Evolutionary conservation across 805 yeast species (phyloP).

Genomic region (Pichia eremophila): DNA sequence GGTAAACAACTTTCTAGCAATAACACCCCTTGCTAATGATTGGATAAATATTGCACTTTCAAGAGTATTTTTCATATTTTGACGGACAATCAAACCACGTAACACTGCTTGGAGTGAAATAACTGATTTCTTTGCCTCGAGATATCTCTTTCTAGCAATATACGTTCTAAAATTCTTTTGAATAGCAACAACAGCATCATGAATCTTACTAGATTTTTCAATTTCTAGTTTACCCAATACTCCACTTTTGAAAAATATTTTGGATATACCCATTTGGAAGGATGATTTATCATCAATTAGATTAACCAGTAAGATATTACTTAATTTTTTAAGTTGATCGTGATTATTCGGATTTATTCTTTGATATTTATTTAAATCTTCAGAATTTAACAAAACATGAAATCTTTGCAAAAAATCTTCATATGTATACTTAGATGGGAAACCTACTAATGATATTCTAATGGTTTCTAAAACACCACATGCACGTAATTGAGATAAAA

Average conservation of each 20-base stretch:
- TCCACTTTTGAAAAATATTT: conserved; percentile 93
- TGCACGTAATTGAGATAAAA: conserved; percentile 86
- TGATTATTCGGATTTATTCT: conserved; percentile 38
- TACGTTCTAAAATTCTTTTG: conserved; percentile 72
- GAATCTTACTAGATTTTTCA: conserved; percentile 66
- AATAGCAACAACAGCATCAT: conserved; percentile 69
- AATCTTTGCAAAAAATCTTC: conserved; percentile 86
- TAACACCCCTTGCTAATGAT: conserved; percentile 4
- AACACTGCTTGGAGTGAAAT: conserved; percentile 48
- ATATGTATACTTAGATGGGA: conserved; percentile 94
- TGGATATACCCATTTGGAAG: conserved; percentile 85
- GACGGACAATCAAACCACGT: conserved; percentile 54
- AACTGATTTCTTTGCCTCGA: conserved; percentile 44
- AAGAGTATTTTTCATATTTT: conserved; percentile 37
- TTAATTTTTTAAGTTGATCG: conserved; percentile 52
- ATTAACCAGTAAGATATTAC: conserved; percentile 53
- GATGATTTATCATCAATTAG: conserved; percentile 56
- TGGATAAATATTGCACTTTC: conserved; percentile 63
- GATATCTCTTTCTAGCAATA: conserved; percentile 50
- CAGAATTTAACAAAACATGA: conserved; percentile 66
- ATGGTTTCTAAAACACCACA: conserved; percentile 98
- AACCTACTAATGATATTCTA: conserved; percentile 93
- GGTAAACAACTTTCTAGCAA: neutral
- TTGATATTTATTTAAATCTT: conserved; percentile 53
- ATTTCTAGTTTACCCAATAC: conserved; percentile 88